Evolutionary conservation across 768 basidiomycete genomes (phyloP).

Genomic region (Boletus patriciae): DNA sequence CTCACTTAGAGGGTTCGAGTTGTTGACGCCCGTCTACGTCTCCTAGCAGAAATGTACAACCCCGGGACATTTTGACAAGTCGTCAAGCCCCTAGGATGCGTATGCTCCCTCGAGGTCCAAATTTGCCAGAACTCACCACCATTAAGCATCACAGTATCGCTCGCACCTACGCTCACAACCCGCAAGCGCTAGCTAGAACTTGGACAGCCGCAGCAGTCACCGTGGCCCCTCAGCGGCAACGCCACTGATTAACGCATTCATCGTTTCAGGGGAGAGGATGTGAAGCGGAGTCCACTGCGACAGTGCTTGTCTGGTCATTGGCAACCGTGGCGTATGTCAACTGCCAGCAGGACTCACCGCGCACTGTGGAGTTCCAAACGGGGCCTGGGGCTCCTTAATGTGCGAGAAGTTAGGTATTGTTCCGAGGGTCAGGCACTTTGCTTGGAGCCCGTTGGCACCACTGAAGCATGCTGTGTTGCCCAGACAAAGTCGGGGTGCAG

Average conservation of each 20-base stretch:
- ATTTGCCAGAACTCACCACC: not conserved
- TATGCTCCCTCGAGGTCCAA: not conserved
- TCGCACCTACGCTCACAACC: too few relatives aligned
- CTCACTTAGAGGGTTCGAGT: not conserved
- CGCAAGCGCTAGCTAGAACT: too few relatives aligned
- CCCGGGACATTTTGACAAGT: too few relatives aligned
- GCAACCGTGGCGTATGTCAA: constrained; percentile 43
- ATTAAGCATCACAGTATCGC: not conserved
- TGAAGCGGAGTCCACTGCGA: not conserved
- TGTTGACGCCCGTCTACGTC: too few relatives aligned
- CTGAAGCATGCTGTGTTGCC: constrained; percentile 36
- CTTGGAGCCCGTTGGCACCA: constrained; percentile 34
- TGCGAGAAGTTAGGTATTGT: constrained; percentile 34
- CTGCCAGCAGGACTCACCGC: constrained; percentile 59
- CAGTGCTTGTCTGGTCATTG: constrained; percentile 26
- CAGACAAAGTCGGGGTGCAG: constrained; percentile 24
- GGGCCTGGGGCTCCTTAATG: constrained; percentile 28
- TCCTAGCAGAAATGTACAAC: too few relatives aligned
- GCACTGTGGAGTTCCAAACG: constrained; percentile 47
- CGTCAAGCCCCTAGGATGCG: too few relatives aligned
- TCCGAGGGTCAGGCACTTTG: constrained; percentile 34
- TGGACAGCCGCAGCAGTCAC: too few relatives aligned
- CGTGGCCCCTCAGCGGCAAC: too few relatives aligned
- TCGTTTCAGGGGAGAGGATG: too few relatives aligned
- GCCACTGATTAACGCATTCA: too few relatives aligned